phyloP scores from a whole-genome alignment of 192 early-diverging fungal species.

The Oehlia diaphana region DNA sequence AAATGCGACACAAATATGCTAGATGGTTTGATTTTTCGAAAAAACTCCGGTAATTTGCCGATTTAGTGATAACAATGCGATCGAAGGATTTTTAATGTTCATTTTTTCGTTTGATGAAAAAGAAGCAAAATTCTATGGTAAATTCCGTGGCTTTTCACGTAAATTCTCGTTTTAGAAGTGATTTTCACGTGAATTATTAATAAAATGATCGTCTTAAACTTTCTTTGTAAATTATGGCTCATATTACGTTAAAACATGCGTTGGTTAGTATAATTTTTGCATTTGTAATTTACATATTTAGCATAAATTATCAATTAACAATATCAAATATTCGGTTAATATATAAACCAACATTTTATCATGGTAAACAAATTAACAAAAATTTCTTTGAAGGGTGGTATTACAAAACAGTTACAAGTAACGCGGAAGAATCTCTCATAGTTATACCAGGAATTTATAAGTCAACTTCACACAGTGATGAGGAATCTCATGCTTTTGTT shows the following conservation, averaged over 20 bases:
- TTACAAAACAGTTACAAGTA: slow-evolving; percentile 38
- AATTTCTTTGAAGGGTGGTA: slow-evolving; percentile 52
- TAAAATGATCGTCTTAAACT: no score
- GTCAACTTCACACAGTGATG: not conserved
- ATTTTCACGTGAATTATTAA: no score
- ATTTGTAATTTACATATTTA: not conserved
- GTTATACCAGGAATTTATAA: slow-evolving; percentile 46
- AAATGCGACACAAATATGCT: no score
- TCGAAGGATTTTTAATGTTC: no score
- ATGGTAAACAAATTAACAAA: slow-evolving; percentile 34
- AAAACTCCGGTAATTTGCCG: no score
- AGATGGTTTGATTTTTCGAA: no score
- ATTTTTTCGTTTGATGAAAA: no score
- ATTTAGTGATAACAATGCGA: no score
- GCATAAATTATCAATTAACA: not conserved
- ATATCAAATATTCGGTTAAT: slow-evolving; percentile 35
- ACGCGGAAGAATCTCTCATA: slow-evolving; percentile 31
- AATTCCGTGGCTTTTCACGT: no score
- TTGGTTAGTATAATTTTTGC: not conserved
- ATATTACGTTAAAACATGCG: not conserved
- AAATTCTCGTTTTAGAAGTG: no score
- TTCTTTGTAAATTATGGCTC: not conserved
- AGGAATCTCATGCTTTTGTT: slow-evolving; percentile 45
- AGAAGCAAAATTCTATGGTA: no score
- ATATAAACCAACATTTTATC: slow-evolving; percentile 34